Conservation (phyloP, 352 stramenopile species). For the Phytophthora agathidicida region DNA sequence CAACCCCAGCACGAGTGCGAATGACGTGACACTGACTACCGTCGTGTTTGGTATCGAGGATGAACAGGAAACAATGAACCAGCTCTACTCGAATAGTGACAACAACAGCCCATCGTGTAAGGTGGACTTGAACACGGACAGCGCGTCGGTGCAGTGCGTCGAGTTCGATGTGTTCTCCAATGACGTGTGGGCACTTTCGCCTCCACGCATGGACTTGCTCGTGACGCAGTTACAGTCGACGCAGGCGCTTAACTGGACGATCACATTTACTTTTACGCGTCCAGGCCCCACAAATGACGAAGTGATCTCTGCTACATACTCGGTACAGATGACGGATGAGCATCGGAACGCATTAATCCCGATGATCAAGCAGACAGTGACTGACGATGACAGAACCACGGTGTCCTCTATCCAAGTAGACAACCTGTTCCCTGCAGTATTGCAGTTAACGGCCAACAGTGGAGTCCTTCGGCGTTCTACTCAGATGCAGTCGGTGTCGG, state of each 20-base stretch:
- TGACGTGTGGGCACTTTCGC: conserved; percentile 77
- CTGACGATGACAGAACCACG: conserved; percentile 32
- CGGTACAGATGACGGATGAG: conserved; percentile 46
- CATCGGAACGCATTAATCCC: conserved; percentile 72
- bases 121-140: conserved; percentile 67
- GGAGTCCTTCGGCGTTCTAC: conserved; percentile 65
- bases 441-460: conserved; percentile 77
- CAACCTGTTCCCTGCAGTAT: conserved; percentile 57
- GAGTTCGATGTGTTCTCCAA: conserved; percentile 81
- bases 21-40: conserved; percentile 65
- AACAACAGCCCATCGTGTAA: conserved; percentile 73
- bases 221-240: conserved; percentile 76
- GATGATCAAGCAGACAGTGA: conserved; percentile 75
- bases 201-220: conserved; percentile 72
- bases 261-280: conserved; percentile 72
- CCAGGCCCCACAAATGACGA: conserved; percentile 67
- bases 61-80: conserved; percentile 72
- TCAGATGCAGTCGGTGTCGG: conserved; percentile 52
- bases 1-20: conserved; percentile 80
- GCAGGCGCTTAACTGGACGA: conserved; percentile 71
- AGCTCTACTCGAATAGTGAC: conserved; percentile 77
- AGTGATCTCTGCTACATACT: conserved; percentile 61
- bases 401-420: conserved; percentile 56
- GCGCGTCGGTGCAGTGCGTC: conserved; percentile 77
- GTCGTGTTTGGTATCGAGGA: conserved; percentile 81